A percentile compares a stretch with the other conserved stretches of the same genome.
Evolutionary conservation across 495 filamentous ascomycete species (phyloP).

Genomic region (Hypoxylon fragiforme): DNA sequence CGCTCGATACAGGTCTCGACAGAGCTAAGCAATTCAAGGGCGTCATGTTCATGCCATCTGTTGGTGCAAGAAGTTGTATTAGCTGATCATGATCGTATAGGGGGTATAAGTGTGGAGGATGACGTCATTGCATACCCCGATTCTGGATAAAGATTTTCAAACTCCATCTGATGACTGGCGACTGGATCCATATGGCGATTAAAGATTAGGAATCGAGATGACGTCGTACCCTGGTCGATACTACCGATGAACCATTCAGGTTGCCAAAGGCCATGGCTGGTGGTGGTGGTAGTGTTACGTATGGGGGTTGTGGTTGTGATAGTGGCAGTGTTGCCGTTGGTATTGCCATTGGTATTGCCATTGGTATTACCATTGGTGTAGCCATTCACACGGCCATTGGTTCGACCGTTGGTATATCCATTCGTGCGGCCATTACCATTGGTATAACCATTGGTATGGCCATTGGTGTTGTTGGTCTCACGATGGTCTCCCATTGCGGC

Average conservation of each 20-base stretch:
- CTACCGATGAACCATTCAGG: constrained; percentile 54
- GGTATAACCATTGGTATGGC: constrained; percentile 6
- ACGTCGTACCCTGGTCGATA: constrained; percentile 94
- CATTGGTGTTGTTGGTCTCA: constrained; percentile 15
- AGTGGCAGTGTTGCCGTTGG: constrained; percentile 5
- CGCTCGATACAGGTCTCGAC: constrained; percentile 85
- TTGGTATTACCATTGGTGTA: constrained; percentile 21
- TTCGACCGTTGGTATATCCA: constrained; percentile 18
- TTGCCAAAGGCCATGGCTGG: neutral
- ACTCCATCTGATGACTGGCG: constrained; percentile 88
- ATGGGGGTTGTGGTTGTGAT: no score
- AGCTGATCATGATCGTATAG: constrained; percentile 20
- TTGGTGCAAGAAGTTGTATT: constrained; percentile 5
- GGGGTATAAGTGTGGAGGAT: no score
- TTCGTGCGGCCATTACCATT: constrained; percentile 24
- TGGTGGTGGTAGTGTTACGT: no score
- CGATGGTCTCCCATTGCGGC: constrained; percentile 22
- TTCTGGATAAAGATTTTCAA: constrained; percentile 83
- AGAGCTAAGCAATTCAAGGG: constrained; percentile 73
- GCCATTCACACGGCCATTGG: constrained; percentile 8
- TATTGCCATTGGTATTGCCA: constrained; percentile 1
- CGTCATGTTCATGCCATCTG: constrained; percentile 96
- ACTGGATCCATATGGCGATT: constrained; percentile 77
- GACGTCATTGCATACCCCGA: constrained; percentile 70
- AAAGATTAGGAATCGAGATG: constrained; percentile 91